Percentiles rank a stretch among this genome's conserved stretches.
phyloP scores from a whole-genome alignment of 2,329 filamentous ascomycete genomes.

The Chaetomiaceae sp. region DNA sequence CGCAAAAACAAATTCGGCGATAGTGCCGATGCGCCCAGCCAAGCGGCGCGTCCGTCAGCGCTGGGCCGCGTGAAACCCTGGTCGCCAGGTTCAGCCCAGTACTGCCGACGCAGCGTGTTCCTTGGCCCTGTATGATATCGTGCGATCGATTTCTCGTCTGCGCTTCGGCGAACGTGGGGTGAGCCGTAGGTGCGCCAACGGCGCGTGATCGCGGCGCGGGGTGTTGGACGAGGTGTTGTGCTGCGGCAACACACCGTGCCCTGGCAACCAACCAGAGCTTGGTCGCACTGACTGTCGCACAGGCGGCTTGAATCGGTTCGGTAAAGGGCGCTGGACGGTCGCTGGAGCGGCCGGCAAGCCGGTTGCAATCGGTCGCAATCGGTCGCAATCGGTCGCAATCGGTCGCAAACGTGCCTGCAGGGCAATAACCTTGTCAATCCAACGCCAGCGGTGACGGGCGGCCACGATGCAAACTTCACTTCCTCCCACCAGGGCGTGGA shows the following conservation, averaged over 20 bases:
- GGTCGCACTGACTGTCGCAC: not conserved
- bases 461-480: no score
- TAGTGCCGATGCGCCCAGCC: not conserved
- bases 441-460: no score
- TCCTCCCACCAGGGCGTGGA: no score
- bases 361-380: no score
- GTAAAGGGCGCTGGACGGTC: no score
- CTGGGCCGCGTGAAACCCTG: no score
- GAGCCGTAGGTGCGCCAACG: not conserved
- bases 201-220: slow-evolving; percentile 13
- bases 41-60: not conserved
- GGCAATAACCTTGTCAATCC: no score
- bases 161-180: not conserved
- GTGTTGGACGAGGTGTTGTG: slow-evolving; percentile 5
- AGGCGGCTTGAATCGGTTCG: slow-evolving; percentile 1
- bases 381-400: no score
- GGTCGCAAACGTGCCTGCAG: no score
- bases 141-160: not conserved
- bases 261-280: slow-evolving; percentile 11
- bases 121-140: not conserved
- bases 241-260: slow-evolving; percentile 7
- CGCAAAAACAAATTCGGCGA: not conserved
- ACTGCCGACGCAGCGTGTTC: no score
- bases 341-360: no score
- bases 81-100: no score